Evolutionary conservation across 2,329 filamentous ascomycete species (phyloP).

Genomic region (Fusarium sp.): DNA sequence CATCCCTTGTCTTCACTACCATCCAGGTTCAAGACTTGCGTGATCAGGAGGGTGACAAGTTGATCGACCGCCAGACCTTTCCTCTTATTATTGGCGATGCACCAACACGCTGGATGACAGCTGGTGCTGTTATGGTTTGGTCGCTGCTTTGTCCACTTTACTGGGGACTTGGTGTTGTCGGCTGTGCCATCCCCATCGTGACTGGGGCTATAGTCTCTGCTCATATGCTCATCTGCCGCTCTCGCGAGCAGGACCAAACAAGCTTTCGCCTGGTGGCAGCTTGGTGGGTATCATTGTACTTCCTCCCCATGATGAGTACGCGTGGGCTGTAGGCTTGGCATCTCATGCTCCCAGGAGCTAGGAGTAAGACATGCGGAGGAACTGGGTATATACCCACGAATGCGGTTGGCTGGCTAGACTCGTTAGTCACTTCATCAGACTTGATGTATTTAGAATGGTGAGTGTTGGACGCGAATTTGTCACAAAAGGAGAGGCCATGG

Average conservation of each 20-base stretch:
- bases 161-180: constrained; percentile 24
- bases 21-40: constrained; percentile 44
- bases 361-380: neutral
- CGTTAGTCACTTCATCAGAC: rapidly evolving
- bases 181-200: constrained; percentile 5
- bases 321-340: constrained; percentile 8
- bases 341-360: neutral
- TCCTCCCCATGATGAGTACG: constrained; percentile 28
- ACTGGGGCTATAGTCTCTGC: constrained; percentile 13
- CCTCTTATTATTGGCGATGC: constrained; percentile 40
- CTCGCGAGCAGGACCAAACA: constrained; percentile 18
- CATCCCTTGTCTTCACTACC: constrained; percentile 41
- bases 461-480: too few relatives aligned
- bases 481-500: neutral
- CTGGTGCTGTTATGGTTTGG: constrained; percentile 27
- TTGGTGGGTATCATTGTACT: constrained; percentile 38
- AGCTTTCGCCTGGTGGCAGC: constrained; percentile 34
- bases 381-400: rapidly evolving
- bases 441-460: too few relatives aligned
- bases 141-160: constrained; percentile 33
- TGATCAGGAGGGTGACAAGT: constrained; percentile 40
- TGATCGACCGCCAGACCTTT: constrained; percentile 41
- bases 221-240: constrained; percentile 31
- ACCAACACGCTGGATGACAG: constrained; percentile 37
- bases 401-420: rapidly evolving